Base-by-base conservation (phyloP, 495 filamentous ascomycete species). In the Hypoxylon subgilvum region DNA sequence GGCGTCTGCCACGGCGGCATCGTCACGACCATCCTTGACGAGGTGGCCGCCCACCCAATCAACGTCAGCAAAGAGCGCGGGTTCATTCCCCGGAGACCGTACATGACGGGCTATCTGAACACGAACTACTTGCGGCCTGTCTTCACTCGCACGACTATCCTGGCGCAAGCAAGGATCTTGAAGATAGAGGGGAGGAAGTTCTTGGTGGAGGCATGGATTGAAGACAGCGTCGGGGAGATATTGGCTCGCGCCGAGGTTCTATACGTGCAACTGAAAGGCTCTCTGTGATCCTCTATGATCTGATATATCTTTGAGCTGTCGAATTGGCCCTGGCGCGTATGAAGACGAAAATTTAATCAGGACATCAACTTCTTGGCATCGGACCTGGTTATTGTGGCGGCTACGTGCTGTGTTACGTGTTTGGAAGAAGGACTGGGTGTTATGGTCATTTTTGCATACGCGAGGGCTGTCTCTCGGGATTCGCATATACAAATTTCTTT, bases 1-100 rank as follows among this genome's bases (percentile, higher is more conserved):
- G 69, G 76, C 12, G 74, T 83, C 17, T 72, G 77, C 22, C 86
- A 89, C 66, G 86, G 86, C 13, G 86, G 84, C 14, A 76, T 86
- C 34, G 74, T 84, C 14, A 77, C 76, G n/a, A 77, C 81, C 1
- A 69, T 90, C 18, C 60, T 89, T 6, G 61, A 70, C n/a, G 81
- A 85, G 57, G 69, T 70, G 4, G 77, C 80, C 61, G 84, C 84
- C 0, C 72, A 81, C 9, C 52, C 85, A 9, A 64, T 82, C 4
- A 66, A 72, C 10, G 44, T 75, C n/a, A 84, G 83, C 58, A 59
- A 76, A 49, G 66, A 65, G 17, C 51, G 65, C 1, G 69, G 67
- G 30, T 51, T 14, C 43, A 53, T 69, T 7, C 35, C 46, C 16
- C 52, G 53, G 5, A n/a, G 59, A 1, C 52, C 54, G 13, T 65